These are phyloP conservation scores for Guadua angustifolia DNA, from an alignment of 176 grass and related monocot species.

Conservation along the genomic window DNA sequence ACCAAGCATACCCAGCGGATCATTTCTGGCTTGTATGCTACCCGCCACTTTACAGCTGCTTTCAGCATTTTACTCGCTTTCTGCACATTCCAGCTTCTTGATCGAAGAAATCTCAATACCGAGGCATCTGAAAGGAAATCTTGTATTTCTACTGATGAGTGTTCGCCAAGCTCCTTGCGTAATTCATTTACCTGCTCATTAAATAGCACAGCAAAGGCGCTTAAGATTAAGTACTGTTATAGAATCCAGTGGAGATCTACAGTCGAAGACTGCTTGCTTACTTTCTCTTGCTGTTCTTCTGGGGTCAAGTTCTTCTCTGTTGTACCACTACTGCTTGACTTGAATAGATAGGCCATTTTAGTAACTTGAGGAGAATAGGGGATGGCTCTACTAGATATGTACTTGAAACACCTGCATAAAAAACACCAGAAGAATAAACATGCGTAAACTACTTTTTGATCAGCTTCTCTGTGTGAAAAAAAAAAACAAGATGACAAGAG, in stretches of 20 bases:
- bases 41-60: conserved; percentile 71
- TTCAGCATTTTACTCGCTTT: conserved; percentile 82
- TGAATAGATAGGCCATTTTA: conserved; percentile 64
- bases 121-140: conserved; percentile 65
- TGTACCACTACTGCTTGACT: conserved; percentile 45
- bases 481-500: not conserved
- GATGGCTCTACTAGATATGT: conserved; percentile 4
- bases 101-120: conserved; percentile 59
- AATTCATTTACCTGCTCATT: conserved; percentile 67
- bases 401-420: conserved; percentile 21
- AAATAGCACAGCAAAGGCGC: conserved; percentile 8
- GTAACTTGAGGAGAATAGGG: conserved; percentile 15
- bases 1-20: conserved; percentile 62
- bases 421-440: not conserved
- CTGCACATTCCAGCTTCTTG: conserved; percentile 70
- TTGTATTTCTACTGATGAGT: conserved; percentile 44
- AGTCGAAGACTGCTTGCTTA: conserved; percentile 9
- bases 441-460: not conserved
- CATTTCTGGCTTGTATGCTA: conserved; percentile 60
- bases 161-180: conserved; percentile 51
- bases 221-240: not conserved
- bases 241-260: not conserved
- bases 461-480: not conserved
- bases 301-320: conserved; percentile 40
- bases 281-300: conserved; percentile 61